Percentiles rank a stretch among this genome's conserved stretches.
Evolutionary conservation across 2,329 filamentous ascomycete genomes (phyloP).

Genomic region (Penicillium vulpinum): DNA sequence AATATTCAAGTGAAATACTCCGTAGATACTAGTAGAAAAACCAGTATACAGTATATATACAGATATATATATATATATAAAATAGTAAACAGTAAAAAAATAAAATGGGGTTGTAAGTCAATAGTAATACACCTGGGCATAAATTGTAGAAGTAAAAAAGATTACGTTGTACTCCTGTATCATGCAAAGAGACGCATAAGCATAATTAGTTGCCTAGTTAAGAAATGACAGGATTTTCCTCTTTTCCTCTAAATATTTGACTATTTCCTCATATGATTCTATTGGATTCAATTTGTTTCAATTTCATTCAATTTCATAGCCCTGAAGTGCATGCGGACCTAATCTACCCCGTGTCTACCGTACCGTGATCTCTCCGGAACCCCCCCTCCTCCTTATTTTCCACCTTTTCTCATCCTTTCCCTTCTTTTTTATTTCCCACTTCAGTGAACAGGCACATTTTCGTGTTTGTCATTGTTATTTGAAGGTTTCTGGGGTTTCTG

Average conservation of each 20-base stretch:
- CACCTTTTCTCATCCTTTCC: constrained; percentile 19
- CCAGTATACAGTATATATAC: background rate
- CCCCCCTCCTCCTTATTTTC: constrained; percentile 20
- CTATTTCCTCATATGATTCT: background rate
- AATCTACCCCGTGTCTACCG: constrained; percentile 30
- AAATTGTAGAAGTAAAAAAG: background rate
- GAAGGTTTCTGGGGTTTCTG: constrained; percentile 27
- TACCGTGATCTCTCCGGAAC: constrained; percentile 14
- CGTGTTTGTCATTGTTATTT: constrained; percentile 32
- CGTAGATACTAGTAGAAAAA: too few species aligned
- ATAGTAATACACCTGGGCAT: background rate
- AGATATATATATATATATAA: background rate
- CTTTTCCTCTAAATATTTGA: background rate
- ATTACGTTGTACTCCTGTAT: background rate
- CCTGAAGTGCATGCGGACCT: constrained; percentile 4
- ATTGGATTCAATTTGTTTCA: background rate
- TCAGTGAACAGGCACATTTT: constrained; percentile 26
- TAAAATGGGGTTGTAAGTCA: background rate
- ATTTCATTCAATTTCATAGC: background rate
- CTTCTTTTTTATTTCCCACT: constrained; percentile 15
- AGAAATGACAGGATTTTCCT: too few species aligned
- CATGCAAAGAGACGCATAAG: constrained; percentile 6
- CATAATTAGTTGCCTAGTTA: constrained; percentile 6
- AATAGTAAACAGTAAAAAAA: background rate
- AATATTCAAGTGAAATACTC: too few species aligned